phyloP scores from a whole-genome alignment of 2,329 filamentous ascomycete genomes.

The Penicillium fuscoglaucum region DNA sequence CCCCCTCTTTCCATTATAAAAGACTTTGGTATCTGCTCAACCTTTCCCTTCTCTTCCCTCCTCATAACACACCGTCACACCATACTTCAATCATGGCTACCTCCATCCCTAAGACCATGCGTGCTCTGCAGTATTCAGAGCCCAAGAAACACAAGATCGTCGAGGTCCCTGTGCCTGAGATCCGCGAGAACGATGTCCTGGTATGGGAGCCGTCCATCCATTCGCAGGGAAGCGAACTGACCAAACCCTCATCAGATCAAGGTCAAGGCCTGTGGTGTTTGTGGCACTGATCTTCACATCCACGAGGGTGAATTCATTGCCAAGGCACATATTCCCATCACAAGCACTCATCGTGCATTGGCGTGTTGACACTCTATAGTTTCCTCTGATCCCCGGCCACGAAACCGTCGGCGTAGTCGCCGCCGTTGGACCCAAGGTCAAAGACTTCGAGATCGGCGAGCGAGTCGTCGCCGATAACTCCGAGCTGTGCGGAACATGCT shows the following conservation, averaged over 20 bases:
- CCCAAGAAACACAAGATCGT: conserved; percentile 14
- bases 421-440: conserved; percentile 59
- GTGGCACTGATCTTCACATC: conserved; percentile 54
- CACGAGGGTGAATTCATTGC: conserved; percentile 68
- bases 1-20: background rate
- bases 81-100: conserved; percentile 3
- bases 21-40: background rate
- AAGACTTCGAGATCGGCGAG: conserved; percentile 61
- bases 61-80: background rate
- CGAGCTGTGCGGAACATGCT: conserved; percentile 68
- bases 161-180: conserved; percentile 17
- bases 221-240: background rate
- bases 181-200: conserved; percentile 21
- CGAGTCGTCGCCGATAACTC: conserved; percentile 58
- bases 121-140: conserved; percentile 18
- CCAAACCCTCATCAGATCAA: conserved; percentile 40
- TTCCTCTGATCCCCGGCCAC: conserved; percentile 67
- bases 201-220: conserved; percentile 1
- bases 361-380: conserved; percentile 41
- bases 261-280: conserved; percentile 67
- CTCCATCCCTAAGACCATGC: conserved; percentile 18
- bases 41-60: background rate
- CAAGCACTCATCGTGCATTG: background rate
- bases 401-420: conserved; percentile 67
- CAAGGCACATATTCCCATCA: conserved; percentile 40